phyloP scores from a whole-genome alignment of 2,329 filamentous ascomycete genomes.

The Pyrenophora teres region DNA sequence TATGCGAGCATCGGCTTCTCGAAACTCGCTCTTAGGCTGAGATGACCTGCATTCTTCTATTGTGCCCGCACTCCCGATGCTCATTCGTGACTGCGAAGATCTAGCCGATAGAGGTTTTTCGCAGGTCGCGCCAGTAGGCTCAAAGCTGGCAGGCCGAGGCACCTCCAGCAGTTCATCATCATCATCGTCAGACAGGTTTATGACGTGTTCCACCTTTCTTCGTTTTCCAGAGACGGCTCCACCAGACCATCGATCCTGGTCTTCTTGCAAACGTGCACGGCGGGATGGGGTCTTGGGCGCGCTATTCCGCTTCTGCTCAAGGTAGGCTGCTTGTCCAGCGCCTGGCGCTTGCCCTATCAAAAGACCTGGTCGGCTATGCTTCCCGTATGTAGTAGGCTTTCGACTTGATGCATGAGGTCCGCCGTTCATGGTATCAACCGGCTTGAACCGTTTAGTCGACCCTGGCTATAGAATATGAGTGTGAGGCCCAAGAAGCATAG shows the following conservation, averaged over 20 bases:
- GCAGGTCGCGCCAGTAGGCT: background rate
- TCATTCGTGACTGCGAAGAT: constrained; percentile 21
- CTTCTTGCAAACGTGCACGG: background rate
- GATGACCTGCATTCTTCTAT: background rate
- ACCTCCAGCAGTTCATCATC: constrained; percentile 5
- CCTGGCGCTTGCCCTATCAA: constrained; percentile 15
- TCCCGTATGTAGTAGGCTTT: constrained; percentile 21
- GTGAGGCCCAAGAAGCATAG: background rate
- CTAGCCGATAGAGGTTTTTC: background rate
- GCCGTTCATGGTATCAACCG: constrained; percentile 19
- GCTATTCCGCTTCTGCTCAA: constrained; percentile 1
- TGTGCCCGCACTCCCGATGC: constrained; percentile 17
- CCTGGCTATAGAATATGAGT: constrained; percentile 23
- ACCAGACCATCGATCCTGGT: background rate
- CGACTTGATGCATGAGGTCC: constrained; percentile 1
- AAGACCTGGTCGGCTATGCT: constrained; percentile 1
- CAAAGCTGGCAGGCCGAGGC: background rate
- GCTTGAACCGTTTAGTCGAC: constrained; percentile 13
- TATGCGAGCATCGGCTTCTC: constrained; percentile 9
- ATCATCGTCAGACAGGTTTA: constrained; percentile 19
- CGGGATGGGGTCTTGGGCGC: constrained; percentile 1
- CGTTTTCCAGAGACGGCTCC: constrained; percentile 19
- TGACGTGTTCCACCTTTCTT: constrained; percentile 24
- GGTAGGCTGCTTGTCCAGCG: constrained; percentile 11
- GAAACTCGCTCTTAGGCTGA: constrained; percentile 24